Percentiles rank a stretch among this genome's conserved stretches.
Conservation (phyloP, 768 basidiomycete species). For the Omphalotus guepiniiformis region DNA sequence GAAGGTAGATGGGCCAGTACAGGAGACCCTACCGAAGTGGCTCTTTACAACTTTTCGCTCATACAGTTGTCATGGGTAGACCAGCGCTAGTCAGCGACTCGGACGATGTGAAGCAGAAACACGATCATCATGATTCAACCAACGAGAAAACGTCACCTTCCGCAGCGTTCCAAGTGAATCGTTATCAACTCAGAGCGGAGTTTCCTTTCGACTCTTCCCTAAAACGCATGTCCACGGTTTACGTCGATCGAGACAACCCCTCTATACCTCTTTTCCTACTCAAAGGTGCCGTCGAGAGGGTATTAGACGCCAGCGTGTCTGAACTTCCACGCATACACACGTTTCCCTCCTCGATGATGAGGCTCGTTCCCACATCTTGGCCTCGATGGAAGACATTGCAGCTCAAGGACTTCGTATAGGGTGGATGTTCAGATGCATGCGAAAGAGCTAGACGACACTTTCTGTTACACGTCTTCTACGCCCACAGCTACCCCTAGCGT, state of each 20-base stretch:
- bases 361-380: background rate
- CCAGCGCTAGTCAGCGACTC: conserved; percentile 23
- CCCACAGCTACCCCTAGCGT: background rate
- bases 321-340: conserved; percentile 13
- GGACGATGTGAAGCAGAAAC: conserved; percentile 12
- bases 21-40: conserved; percentile 56
- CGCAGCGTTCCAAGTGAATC: conserved; percentile 10
- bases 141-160: too few relatives aligned
- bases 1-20: conserved; percentile 44
- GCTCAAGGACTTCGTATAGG: conserved; percentile 35
- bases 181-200: conserved; percentile 31
- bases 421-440: conserved; percentile 16
- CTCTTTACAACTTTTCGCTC: conserved; percentile 51
- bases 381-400: conserved; percentile 30
- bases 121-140: too few relatives aligned
- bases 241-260: conserved; percentile 22
- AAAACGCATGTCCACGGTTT: conserved; percentile 46
- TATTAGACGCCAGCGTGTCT: conserved; percentile 43
- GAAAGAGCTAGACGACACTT: conserved; percentile 14
- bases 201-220: conserved; percentile 48
- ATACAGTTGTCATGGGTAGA: conserved; percentile 41
- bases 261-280: conserved; percentile 23
- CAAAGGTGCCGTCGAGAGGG: conserved; percentile 29
- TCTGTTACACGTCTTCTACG: background rate
- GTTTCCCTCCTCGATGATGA: background rate